Base-by-base conservation (phyloP, 257 asterid species). In the Forsythia viridissima region DNA sequence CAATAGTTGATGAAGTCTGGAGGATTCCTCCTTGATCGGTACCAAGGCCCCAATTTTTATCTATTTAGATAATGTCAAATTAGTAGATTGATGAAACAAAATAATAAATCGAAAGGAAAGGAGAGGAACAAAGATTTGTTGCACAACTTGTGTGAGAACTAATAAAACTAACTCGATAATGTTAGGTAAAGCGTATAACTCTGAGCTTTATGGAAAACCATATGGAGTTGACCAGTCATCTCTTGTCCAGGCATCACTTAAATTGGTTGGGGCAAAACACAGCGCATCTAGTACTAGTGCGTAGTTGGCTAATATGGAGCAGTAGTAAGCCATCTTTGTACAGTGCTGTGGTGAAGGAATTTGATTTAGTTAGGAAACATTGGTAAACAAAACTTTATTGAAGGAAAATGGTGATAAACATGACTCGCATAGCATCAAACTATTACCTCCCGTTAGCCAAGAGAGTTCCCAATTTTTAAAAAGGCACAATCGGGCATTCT, bases 161-260 rank as follows among this genome's bases (percentile, higher is more conserved):
- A 34, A 10, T 6, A 41, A 43, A 79, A 79, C 83, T 43, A 76
- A 96, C 99, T 91, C 79, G 98, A 90, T 80, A 96, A 74, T 82
- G 98, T 93, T 30, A 96, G 89, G 82, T 92, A 4, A 68, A 96
- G 88, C 69, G 96, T 96, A 79, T 92, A 96, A 85, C 99, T 96
- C 88, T 96, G 99, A 81, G 99, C 97, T 78, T 89, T 91, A 79
- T 93, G 98, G 59, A 98, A 96, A 13, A 92, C 92, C 97, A 96
- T 91, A 72, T 73, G 96, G 84, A 96, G 95, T 66, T 70, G 92
- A 18, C 99, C 99, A 4, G 90, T 91, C 72, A 93, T 92, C 83
- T 96, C 98, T 89, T 92, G 99, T 61, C 98, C 99, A 55, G 96
- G 92, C 98, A 92, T 96, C 74, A 92, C 99, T 79, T 96, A 96